Conservation (phyloP, 306 rosid genomes). For the Cotoneaster glaucophyllus region DNA sequence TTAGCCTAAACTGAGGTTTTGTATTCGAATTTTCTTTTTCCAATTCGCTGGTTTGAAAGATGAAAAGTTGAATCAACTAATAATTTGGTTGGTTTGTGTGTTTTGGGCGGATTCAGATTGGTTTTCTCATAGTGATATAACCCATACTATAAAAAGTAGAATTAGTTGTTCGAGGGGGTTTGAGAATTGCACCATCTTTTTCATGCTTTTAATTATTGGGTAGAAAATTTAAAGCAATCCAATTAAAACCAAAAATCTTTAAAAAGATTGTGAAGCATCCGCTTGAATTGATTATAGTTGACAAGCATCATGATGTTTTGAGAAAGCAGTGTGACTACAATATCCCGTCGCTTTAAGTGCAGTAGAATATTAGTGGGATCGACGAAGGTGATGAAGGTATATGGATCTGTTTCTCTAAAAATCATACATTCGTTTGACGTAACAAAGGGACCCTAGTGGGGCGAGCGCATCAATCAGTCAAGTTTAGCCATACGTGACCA, state of each 20-base stretch:
- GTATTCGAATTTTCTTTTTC: too few relatives aligned
- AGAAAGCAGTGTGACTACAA: background rate
- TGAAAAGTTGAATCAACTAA: background rate
- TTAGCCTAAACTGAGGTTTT: too few relatives aligned
- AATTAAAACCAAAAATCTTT: background rate
- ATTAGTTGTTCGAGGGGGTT: background rate
- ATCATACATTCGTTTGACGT: background rate
- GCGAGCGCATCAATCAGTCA: background rate
- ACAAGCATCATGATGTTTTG: background rate
- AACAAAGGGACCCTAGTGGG: background rate
- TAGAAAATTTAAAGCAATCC: background rate
- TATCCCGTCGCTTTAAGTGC: background rate
- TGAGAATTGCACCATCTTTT: background rate
- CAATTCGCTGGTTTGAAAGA: background rate
- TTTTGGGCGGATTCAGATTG: background rate
- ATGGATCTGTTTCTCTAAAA: background rate
- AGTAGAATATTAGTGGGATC: background rate
- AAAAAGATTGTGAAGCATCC: background rate
- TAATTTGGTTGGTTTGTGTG: background rate
- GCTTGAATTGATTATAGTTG: background rate
- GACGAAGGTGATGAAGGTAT: too few relatives aligned
- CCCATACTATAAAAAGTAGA: background rate
- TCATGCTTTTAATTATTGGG: background rate
- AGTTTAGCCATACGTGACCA: background rate
- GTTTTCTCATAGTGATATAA: background rate